Conservation (phyloP, 2,329 filamentous ascomycete species). For the Penicillium glabrum region DNA sequence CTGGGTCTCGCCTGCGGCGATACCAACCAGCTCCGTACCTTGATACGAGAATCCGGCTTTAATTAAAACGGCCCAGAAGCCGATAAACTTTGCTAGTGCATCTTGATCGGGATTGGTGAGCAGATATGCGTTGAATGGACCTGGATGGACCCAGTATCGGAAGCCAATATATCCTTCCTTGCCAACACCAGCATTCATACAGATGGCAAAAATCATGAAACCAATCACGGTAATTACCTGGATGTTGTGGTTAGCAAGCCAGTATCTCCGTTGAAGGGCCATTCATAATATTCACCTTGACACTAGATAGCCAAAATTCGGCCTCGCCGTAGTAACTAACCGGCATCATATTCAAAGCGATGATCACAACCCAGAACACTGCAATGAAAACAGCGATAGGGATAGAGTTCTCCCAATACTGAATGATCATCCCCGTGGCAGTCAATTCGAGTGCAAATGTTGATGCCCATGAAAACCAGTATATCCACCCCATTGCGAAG, state of each 20-base stretch:
- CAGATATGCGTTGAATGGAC: neutral
- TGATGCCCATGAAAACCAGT: slow-evolving; percentile 60
- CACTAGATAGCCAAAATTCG: slow-evolving; percentile 74
- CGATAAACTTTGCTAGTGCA: slow-evolving; percentile 66
- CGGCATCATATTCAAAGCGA: slow-evolving; percentile 67
- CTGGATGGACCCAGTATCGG: slow-evolving; percentile 1
- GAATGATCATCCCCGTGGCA: slow-evolving; percentile 70
- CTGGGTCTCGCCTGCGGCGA: slow-evolving; percentile 74
- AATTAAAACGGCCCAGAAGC: slow-evolving; percentile 55
- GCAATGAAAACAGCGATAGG: slow-evolving; percentile 71
- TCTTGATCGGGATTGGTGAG: slow-evolving; percentile 42
- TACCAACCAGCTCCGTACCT: slow-evolving; percentile 73
- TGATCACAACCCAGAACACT: slow-evolving; percentile 71
- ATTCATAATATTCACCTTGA: slow-evolving; percentile 59
- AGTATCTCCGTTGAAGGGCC: no score
- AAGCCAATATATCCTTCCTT: slow-evolving; percentile 4
- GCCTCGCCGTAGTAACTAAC: slow-evolving; percentile 73
- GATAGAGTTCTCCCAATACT: slow-evolving; percentile 67
- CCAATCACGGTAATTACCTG: neutral
- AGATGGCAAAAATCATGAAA: slow-evolving; percentile 4
- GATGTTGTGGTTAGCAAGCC: slow-evolving; percentile 61
- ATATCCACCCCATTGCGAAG: slow-evolving; percentile 80
- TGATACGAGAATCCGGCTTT: slow-evolving; percentile 43
- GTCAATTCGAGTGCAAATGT: slow-evolving; percentile 67
- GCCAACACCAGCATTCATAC: slow-evolving; percentile 1